phyloP scores from a whole-genome alignment of 805 yeast species.

The Zygosaccharomyces bisporus region DNA sequence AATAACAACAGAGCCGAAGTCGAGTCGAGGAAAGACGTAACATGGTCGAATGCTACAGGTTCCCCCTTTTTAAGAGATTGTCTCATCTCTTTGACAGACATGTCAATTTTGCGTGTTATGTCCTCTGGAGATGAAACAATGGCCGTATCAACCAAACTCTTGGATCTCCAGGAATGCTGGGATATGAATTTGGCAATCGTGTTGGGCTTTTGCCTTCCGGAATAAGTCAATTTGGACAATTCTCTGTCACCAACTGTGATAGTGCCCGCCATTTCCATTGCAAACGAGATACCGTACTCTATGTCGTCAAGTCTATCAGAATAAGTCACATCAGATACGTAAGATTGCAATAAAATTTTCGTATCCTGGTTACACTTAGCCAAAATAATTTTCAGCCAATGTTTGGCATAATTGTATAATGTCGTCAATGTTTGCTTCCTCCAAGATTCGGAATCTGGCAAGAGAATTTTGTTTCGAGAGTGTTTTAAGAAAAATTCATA shows the following conservation, averaged over 20 bases:
- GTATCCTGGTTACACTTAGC: slow-evolving; percentile 64
- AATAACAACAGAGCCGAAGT: slow-evolving; percentile 42
- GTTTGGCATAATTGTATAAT: slow-evolving; percentile 54
- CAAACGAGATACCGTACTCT: slow-evolving; percentile 84
- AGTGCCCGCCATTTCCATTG: slow-evolving; percentile 80
- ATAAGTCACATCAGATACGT: slow-evolving; percentile 50
- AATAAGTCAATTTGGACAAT: slow-evolving; percentile 44
- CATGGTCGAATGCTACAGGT: slow-evolving; percentile 31
- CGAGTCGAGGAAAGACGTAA: slow-evolving; percentile 44
- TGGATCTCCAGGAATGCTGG: slow-evolving; percentile 69
- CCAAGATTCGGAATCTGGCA: slow-evolving; percentile 74
- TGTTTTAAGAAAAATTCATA: slow-evolving; percentile 52
- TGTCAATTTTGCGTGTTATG: slow-evolving; percentile 23
- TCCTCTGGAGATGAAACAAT: slow-evolving; percentile 31
- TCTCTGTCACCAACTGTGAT: slow-evolving; percentile 67
- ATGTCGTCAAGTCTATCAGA: slow-evolving; percentile 42
- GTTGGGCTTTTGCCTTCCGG: slow-evolving; percentile 42
- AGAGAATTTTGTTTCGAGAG: slow-evolving; percentile 35
- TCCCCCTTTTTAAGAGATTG: slow-evolving; percentile 17
- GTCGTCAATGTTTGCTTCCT: slow-evolving; percentile 62
- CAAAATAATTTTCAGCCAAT: slow-evolving; percentile 64
- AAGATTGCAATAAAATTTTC: slow-evolving; percentile 73
- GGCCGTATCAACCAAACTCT: slow-evolving; percentile 35
- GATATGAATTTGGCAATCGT: slow-evolving; percentile 71
- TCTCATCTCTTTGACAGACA: slow-evolving; percentile 22